These are phyloP conservation scores for Ustilago trichophora DNA, from an alignment of 1,284 basidiomycete genomes.

Conservation along the genomic window DNA sequence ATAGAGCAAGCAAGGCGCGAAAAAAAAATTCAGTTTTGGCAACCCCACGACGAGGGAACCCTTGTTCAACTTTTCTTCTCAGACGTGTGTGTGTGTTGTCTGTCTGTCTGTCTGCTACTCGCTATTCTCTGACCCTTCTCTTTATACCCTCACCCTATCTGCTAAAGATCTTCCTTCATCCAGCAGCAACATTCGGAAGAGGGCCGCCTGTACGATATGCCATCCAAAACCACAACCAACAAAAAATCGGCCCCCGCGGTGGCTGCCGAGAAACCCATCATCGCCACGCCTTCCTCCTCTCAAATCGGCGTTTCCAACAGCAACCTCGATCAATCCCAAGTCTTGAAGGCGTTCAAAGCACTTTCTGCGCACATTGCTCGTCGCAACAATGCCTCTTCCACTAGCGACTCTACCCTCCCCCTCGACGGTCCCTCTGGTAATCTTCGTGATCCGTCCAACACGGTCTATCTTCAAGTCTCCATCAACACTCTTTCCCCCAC, in stretches of 20 bases:
- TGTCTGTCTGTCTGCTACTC: too few relatives aligned
- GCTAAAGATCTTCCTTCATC: background rate
- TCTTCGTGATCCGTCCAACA: slow-evolving; percentile 44
- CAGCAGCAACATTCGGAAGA: background rate
- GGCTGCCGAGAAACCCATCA: slow-evolving; percentile 16
- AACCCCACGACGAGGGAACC: too few relatives aligned
- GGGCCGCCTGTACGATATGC: slow-evolving; percentile 1
- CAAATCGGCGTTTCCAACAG: slow-evolving; percentile 27
- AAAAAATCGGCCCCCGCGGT: background rate
- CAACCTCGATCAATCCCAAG: slow-evolving; percentile 52
- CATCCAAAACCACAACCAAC: slow-evolving; percentile 9
- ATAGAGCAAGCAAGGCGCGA: too few relatives aligned
- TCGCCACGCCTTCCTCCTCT: slow-evolving; percentile 13
- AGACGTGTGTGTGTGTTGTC: too few relatives aligned
- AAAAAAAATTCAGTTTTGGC: too few relatives aligned
- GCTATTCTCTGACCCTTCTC: too few relatives aligned
- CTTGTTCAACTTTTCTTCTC: too few relatives aligned
- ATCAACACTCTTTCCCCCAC: slow-evolving; percentile 49
- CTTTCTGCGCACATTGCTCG: slow-evolving; percentile 48
- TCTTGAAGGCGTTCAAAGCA: slow-evolving; percentile 58
- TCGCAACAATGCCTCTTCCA: slow-evolving; percentile 14
- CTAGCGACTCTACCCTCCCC: slow-evolving; percentile 35
- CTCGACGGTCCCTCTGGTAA: slow-evolving; percentile 46
- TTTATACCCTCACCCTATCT: background rate
- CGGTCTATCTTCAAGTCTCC: slow-evolving; percentile 57